Evolutionary conservation across 1,284 basidiomycete genomes (phyloP), one percentile per base, ranked within the genome.

Genomic region (Ustilago shanxiensis): DNA sequence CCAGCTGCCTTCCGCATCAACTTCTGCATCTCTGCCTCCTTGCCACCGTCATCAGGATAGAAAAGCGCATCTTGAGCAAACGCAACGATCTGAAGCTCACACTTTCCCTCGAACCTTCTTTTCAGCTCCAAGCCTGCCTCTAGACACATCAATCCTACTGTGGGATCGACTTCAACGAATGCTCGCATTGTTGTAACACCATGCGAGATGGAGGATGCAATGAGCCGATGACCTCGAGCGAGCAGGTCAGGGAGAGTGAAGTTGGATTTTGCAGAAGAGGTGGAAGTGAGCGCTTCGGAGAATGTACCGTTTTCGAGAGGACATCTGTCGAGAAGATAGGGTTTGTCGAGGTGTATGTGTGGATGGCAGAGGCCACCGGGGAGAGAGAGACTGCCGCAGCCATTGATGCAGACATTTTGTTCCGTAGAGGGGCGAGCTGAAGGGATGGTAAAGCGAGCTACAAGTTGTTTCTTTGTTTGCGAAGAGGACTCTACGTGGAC

Each of bases 341-440:
- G 61, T 37, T 78, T 79, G 60, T 79, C 77, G 47, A 79, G 69
- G 47, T 79, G 77, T 31, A 79, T 55, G 68, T 79, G 77, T 5
- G 75, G 66, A 47, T 79, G 77, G 13, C 60, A 62, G 11, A 79
- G 61, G 7, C 71, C 77, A 20, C 77, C 77, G 1, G 77, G 77
- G n/a, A 77, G 24, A 28, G 66, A 31, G 26, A 79, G 50, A 28
- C 53, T 60, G 22, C 67, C 63, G 29, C 31, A 35, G 5, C 58
- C 70, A 6, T 77, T 60, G 45, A 77, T 63, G 54, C 57, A 56
- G 31, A 16, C 22, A 9, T 41, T 28, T 37, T 35, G 11, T 35
- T 24, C 16, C 4, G n/a, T 6, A 20, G 45, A 26, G 31, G 26
- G n/a, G n/a, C n/a, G n/a, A n/a, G n/a, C 11, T 5, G 56, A 31